These are phyloP conservation scores for Thalassiosira profunda DNA, from an alignment of 108 stramenopile species.

Conservation along the genomic window DNA sequence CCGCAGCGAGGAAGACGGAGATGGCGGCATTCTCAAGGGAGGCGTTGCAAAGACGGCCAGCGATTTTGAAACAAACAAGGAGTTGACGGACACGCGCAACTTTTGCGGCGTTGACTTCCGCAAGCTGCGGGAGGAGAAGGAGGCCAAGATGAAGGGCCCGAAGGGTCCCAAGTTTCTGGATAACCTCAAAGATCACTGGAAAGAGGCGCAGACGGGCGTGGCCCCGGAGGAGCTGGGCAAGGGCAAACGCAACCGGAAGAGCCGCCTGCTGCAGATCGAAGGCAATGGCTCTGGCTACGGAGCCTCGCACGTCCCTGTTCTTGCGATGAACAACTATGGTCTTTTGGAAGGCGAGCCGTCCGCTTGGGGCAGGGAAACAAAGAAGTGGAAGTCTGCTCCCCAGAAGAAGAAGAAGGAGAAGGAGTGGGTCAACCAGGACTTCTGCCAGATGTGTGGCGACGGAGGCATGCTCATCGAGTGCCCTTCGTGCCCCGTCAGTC, in stretches of 20 bases:
- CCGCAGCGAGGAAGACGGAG: slow-evolving; percentile 50
- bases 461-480: slow-evolving; percentile 81
- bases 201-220: slow-evolving; percentile 32
- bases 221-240: slow-evolving; percentile 40
- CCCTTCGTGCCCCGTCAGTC: slow-evolving; percentile 62
- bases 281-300: slow-evolving; percentile 65
- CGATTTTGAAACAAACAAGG: slow-evolving; percentile 58
- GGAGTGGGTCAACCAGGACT: slow-evolving; percentile 44
- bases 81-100: slow-evolving; percentile 40
- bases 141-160: slow-evolving; percentile 17
- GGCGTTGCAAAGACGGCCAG: slow-evolving; percentile 27
- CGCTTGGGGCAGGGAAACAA: slow-evolving; percentile 69
- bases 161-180: slow-evolving; percentile 48
- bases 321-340: slow-evolving; percentile 68
- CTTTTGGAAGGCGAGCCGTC: slow-evolving; percentile 65
- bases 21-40: slow-evolving; percentile 54
- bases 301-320: slow-evolving; percentile 49
- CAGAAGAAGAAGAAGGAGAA: slow-evolving; percentile 34
- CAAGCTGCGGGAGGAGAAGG: slow-evolving; percentile 54
- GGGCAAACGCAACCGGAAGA: slow-evolving; percentile 56
- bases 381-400: slow-evolving; percentile 6
- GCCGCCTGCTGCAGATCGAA: slow-evolving; percentile 52
- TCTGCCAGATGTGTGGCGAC: slow-evolving; percentile 78
- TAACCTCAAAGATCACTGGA: slow-evolving; percentile 36
- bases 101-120: slow-evolving; percentile 70